phyloP scores from a whole-genome alignment of 2,329 filamentous ascomycete species.

The Leptographium flavum region DNA sequence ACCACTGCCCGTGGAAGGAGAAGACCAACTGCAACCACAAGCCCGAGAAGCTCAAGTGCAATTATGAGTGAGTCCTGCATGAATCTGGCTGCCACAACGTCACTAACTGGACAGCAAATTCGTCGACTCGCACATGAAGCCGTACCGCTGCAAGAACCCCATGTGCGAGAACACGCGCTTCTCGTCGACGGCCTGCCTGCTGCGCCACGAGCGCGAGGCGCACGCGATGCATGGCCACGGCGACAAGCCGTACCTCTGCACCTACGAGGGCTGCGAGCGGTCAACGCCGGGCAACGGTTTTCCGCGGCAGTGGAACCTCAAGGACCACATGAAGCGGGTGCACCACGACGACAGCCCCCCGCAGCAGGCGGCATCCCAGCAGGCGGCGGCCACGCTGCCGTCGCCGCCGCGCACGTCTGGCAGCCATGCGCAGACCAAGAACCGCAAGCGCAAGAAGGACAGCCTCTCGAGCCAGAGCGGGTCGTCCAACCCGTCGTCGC shows the following conservation, averaged over 20 bases:
- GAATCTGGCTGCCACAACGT: not conserved
- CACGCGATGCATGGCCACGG: constrained; percentile 93
- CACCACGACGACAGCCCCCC: constrained; percentile 51
- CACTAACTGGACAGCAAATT: constrained; percentile 68
- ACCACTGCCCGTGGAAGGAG: constrained; percentile 82
- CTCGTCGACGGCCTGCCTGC: constrained; percentile 86
- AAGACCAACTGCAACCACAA: constrained; percentile 66
- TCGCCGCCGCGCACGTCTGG: constrained; percentile 20
- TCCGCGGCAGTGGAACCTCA: constrained; percentile 86
- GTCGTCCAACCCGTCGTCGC: constrained; percentile 21
- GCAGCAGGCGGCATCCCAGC: not conserved
- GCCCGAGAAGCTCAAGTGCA: constrained; percentile 94
- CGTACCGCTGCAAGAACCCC: constrained; percentile 82
- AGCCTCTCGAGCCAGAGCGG: constrained; percentile 14
- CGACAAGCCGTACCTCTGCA: constrained; percentile 82
- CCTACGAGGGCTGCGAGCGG: constrained; percentile 76
- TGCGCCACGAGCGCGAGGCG: constrained; percentile 89
- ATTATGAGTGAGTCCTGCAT: constrained; percentile 68
- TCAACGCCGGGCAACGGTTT: constrained; percentile 75
- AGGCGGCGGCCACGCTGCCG: not conserved
- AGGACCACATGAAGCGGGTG: constrained; percentile 94
- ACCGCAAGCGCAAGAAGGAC: constrained; percentile 45
- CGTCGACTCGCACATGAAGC: constrained; percentile 90
- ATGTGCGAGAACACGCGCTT: constrained; percentile 78
- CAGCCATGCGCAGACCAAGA: constrained; percentile 27